Percentiles rank a stretch among this genome's conserved stretches.
Conservation (phyloP, 768 basidiomycete species). For the Exidia glandulosa region DNA sequence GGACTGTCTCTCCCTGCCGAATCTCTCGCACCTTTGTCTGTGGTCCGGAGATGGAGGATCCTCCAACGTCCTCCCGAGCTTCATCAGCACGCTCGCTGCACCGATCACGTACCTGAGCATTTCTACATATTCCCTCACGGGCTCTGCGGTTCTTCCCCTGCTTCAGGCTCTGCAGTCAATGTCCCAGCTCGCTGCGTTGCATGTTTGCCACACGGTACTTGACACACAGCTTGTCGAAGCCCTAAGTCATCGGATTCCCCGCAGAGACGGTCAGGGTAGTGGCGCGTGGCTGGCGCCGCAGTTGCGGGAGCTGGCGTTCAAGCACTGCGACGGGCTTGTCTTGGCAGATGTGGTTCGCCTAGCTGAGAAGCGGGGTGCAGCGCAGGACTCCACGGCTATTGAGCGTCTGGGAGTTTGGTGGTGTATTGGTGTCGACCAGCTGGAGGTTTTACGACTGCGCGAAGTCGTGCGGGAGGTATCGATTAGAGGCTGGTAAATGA, state of each 20-base stretch:
- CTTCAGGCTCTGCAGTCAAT: not conserved
- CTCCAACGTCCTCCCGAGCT: not conserved
- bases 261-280: not conserved
- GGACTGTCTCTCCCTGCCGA: not conserved
- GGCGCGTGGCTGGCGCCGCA: not conserved
- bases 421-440: not conserved
- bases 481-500: not conserved
- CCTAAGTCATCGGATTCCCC: not conserved
- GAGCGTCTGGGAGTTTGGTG: not conserved
- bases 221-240: not conserved
- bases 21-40: not conserved
- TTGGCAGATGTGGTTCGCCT: not conserved
- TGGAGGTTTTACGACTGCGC: not conserved
- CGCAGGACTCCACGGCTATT: not conserved
- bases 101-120: not conserved
- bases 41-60: not conserved
- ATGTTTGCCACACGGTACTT: not conserved
- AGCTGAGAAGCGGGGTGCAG: not conserved
- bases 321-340: not conserved
- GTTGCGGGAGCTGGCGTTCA: not conserved
- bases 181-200: not conserved
- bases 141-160: not conserved
- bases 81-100: not conserved
- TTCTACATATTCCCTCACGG: not conserved
- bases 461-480: not conserved